Base-by-base conservation (phyloP, 805 yeast genomes). In the Teunomyces cretensis region DNA sequence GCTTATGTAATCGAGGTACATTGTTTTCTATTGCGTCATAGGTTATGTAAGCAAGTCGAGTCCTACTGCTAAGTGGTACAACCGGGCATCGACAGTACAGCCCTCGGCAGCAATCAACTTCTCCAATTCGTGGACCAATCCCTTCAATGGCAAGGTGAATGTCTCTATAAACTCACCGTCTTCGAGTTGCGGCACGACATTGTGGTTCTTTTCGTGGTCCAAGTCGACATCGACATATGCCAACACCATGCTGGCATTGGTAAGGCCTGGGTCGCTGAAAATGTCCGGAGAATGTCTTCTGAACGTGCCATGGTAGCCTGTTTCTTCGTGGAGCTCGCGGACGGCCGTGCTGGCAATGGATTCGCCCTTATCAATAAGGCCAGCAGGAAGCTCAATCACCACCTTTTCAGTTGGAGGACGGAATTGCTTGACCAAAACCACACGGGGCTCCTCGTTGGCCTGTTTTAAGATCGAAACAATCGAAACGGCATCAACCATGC, bases 331-430 rank as follows among this genome's bases (percentile, higher is more conserved):
- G 51, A 92, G 68, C 63, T 92, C 99, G 50, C 99, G 77, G 43
- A 83, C 72, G 0, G 99, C 98, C 31, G 97, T 89, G 4, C 78
- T 65, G 52, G 83, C 90, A 22, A 88, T 65, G 1, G 84, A 62
- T 62, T 94, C 98, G 42, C 80, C 76, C 1, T 91, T 88, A 62
- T 92, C 99, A 33, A 94, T 78, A 50, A 92, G 72, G 0, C 99
- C 99, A 0, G 99, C 99, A 1, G 99, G 99, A 61, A 91, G 77
- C 65, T 92, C 99, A 50, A 92, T 82, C 58, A 95, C 85, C 6
- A 92, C 88, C 14, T 89, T 92, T 43, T 78, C 84, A 2, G 86
- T 86, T 1, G 99, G 98, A 1, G 98, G 97, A 46, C 99, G 77
- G 68, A 86, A 92, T 63, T 92, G 99, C 60, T 88, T 88, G 60